Percentiles rank a stretch among this genome's conserved stretches.
phyloP scores from a whole-genome alignment of 2,329 filamentous ascomycete genomes.

The Tolypocladium guangdongense region DNA sequence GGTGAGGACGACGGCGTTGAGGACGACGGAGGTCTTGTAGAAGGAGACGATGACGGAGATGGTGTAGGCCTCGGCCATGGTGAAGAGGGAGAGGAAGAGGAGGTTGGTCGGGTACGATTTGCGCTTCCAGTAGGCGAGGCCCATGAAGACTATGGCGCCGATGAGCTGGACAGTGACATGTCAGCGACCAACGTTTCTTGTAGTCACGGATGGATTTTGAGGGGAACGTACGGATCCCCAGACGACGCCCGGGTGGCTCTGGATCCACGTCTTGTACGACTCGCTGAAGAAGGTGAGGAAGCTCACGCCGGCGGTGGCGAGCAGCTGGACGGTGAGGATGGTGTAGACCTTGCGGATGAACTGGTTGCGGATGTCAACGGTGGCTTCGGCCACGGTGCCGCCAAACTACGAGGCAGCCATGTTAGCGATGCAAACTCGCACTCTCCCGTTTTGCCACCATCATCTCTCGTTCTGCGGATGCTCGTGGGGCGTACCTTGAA shows the following conservation, averaged over 20 bases:
- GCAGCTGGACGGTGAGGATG: constrained; percentile 89
- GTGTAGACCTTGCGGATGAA: constrained; percentile 97
- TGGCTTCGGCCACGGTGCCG: constrained; percentile 84
- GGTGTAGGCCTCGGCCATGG: constrained; percentile 82
- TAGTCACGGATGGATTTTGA: neutral
- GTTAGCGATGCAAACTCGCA: neutral
- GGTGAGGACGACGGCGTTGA: constrained; percentile 84
- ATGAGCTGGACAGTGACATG: constrained; percentile 42
- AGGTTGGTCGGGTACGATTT: constrained; percentile 93
- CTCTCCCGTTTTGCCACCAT: neutral
- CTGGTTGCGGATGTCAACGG: constrained; percentile 90
- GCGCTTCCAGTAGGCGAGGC: constrained; percentile 89
- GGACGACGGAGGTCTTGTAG: constrained; percentile 72
- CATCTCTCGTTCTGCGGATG: neutral
- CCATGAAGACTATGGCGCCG: constrained; percentile 73
- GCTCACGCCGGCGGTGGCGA: constrained; percentile 73
- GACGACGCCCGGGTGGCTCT: constrained; percentile 71
- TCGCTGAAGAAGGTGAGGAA: constrained; percentile 75
- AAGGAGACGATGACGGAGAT: constrained; percentile 89
- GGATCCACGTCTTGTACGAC: constrained; percentile 78
- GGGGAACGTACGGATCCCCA: constrained; percentile 57
- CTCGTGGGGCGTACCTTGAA: constrained; percentile 58
- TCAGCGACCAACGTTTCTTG: constrained; percentile 7
- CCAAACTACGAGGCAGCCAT: constrained; percentile 54
- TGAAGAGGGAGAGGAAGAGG: constrained; percentile 84